phyloP scores from a whole-genome alignment of 1,139 yeast species.

The Candida labiduridarum region DNA sequence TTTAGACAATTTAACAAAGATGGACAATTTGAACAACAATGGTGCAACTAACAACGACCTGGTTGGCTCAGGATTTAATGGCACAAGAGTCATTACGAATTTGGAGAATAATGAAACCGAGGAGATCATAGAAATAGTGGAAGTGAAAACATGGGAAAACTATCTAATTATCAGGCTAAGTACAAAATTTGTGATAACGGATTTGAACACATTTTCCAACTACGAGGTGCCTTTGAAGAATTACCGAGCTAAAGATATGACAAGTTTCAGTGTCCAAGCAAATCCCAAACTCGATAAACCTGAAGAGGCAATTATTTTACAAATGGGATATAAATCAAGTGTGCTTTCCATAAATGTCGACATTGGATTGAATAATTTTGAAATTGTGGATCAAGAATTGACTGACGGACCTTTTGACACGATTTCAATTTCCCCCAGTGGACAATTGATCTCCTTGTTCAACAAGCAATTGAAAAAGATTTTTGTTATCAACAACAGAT shows the following conservation, averaged over 20 bases:
- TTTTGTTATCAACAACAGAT: slow-evolving; percentile 54
- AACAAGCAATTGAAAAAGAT: slow-evolving; percentile 47
- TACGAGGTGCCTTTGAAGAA: slow-evolving; percentile 28
- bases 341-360: slow-evolving; percentile 32
- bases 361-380: slow-evolving; percentile 24
- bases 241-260: slow-evolving; percentile 18
- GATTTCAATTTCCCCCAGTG: slow-evolving; percentile 61
- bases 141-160: slow-evolving; percentile 24
- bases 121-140: slow-evolving; percentile 29
- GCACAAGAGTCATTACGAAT: slow-evolving; percentile 27
- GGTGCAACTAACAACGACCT: background rate
- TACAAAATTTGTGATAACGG: slow-evolving; percentile 29
- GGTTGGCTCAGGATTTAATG: background rate
- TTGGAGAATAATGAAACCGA: slow-evolving; percentile 37
- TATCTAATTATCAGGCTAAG: slow-evolving; percentile 36
- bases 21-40: slow-evolving; percentile 1
- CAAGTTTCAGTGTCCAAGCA: slow-evolving; percentile 15
- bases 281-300: slow-evolving; percentile 11
- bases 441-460: slow-evolving; percentile 60
- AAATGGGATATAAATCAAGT: slow-evolving; percentile 33
- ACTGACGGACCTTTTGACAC: slow-evolving; percentile 62
- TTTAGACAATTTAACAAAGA: slow-evolving; percentile 29
- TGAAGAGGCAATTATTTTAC: slow-evolving; percentile 19
- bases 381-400: slow-evolving; percentile 35
- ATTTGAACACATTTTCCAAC: slow-evolving; percentile 27